These are phyloP conservation scores for Firmiana major DNA, from an alignment of 345 rosid species.

Conservation along the genomic window DNA sequence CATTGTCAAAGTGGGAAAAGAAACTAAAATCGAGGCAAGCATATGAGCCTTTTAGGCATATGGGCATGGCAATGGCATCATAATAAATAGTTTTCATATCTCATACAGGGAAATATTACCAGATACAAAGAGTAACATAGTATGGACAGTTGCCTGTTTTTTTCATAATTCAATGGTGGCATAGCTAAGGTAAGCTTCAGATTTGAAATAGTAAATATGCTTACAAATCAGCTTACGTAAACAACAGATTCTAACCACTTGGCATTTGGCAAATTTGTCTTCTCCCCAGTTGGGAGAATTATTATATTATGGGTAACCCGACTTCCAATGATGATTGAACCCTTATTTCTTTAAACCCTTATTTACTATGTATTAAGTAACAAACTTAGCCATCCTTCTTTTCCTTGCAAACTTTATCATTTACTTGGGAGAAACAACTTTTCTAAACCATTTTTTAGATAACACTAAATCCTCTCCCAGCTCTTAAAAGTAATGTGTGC, in stretches of 20 bases:
- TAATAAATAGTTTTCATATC: background rate
- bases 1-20: background rate
- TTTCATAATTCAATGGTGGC: background rate
- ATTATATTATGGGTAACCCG: background rate
- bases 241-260: background rate
- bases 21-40: background rate
- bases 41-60: slow-evolving; percentile 6
- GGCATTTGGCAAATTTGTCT: background rate
- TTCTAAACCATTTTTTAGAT: background rate
- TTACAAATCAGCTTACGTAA: background rate
- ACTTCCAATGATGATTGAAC: background rate
- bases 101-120: background rate
- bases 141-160: background rate
- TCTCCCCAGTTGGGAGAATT: background rate
- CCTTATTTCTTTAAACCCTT: background rate
- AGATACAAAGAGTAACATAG: background rate
- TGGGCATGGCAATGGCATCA: background rate
- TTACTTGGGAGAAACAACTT: background rate
- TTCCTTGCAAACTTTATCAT: background rate
- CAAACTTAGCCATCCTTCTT: background rate
- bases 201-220: background rate
- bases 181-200: background rate
- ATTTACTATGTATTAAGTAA: background rate
- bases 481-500: background rate
- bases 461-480: background rate